Evolutionary conservation across 2,329 filamentous ascomycete species (phyloP).

Genomic region (Lasiodiplodia theobromae): DNA sequence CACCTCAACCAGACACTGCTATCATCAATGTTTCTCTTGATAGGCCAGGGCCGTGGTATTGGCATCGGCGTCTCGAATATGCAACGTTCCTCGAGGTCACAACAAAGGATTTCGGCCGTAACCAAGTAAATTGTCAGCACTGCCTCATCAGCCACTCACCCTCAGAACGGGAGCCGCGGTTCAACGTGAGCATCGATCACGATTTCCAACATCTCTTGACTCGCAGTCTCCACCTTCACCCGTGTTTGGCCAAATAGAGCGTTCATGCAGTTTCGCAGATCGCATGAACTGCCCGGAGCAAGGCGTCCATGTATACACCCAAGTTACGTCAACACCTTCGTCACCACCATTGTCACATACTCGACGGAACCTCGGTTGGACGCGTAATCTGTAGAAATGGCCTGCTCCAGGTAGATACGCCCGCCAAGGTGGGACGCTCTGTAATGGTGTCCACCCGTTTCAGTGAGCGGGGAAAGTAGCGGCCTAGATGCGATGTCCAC

Average conservation of each 20-base stretch:
- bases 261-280: background rate
- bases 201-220: background rate
- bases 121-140: background rate
- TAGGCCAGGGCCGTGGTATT: too few species aligned
- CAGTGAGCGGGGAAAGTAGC: background rate
- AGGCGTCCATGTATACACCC: background rate
- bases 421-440: too few species aligned
- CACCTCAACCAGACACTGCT: too few species aligned
- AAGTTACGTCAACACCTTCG: background rate
- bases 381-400: background rate
- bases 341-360: background rate
- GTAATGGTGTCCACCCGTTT: background rate
- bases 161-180: background rate
- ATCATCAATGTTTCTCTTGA: too few species aligned
- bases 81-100: background rate
- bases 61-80: background rate
- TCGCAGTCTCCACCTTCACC: too few species aligned
- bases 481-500: background rate
- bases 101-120: background rate
- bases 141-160: background rate
- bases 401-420: background rate
- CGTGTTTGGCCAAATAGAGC: background rate
- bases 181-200: background rate
- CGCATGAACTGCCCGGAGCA: background rate
- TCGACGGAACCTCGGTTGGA: background rate